Base-by-base conservation (phyloP, 1,284 basidiomycete species). In the Meira miltonrushii region DNA sequence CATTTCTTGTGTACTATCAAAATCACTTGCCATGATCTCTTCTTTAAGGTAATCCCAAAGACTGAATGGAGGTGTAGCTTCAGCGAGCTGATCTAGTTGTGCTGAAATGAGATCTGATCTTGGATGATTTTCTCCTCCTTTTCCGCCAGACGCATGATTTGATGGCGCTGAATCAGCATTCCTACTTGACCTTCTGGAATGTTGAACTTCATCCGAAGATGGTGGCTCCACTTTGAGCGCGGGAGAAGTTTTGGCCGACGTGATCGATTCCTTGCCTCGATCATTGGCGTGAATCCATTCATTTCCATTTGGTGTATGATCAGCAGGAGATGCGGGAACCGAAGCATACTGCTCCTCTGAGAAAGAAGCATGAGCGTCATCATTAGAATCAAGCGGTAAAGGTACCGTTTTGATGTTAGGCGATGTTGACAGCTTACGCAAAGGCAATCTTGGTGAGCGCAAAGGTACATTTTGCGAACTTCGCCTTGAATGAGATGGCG, bases 1-100 rank as follows among this genome's bases (percentile, higher is more conserved):
- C 67, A 92, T 81, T 75, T 94, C 92, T 72, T 94, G 90, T 62
- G 91, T 88, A 0, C 88, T 90, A 78, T 94, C 91, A 77, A 92
- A 89, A 80, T 93, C 91, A 37, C 88, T 92, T 0, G 89, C 90
- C 8, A 92, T 80, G 13, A 94, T 81, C 72, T 80, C 77, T 71
- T 92, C 90, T 21, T 87, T 83, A 25, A 95, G 82, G 77, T 95
- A 93, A 65, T 94, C 91, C 91, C 91, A 94, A 21, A 95, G 75
- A 10, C 90, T 91, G 75, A 71, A 66, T 2, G 72, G 64, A 19
- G 61, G 59, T 21, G 15, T 40, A 41, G 60, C 59, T 11, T 59
- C 44, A 3, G 55, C 60, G 13, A 9, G 6, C 21, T 50, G 17
- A 41, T 53, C 50, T 28, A 53, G 15, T 41, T 41, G 37, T 12